Evolutionary conservation across 257 asterid genomes (phyloP).

Genomic region (Penstemon davidsonii): DNA sequence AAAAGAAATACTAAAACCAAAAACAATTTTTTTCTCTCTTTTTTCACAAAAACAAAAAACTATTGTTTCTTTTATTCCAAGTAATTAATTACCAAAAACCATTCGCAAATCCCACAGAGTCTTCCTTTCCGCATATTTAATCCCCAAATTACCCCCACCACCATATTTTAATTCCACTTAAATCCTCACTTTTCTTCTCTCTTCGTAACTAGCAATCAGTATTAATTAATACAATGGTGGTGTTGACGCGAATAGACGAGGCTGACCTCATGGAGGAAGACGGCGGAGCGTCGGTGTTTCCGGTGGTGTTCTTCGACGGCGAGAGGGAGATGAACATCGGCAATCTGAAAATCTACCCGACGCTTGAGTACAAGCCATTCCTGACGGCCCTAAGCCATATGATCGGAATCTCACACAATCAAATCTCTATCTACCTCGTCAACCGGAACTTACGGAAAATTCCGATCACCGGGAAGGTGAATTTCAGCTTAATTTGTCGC

Average conservation of each 20-base stretch:
- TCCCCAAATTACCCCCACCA: constrained; percentile 39
- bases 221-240: not conserved
- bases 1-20: no score
- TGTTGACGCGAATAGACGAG: no score
- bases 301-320: constrained; percentile 77
- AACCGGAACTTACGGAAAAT: constrained; percentile 53
- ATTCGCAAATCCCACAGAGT: no score
- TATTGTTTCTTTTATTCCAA: no score
- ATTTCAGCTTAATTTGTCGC: constrained; percentile 50
- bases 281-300: constrained; percentile 52
- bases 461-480: constrained; percentile 70
- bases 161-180: no score
- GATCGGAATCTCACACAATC: constrained; percentile 84
- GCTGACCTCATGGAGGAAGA: constrained; percentile 55
- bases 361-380: constrained; percentile 69
- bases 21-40: no score
- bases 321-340: constrained; percentile 73
- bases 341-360: constrained; percentile 44
- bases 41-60: no score
- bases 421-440: constrained; percentile 72
- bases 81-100: no score
- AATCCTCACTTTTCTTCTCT: no score
- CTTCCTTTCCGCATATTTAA: not conserved
- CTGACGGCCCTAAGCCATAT: constrained; percentile 64
- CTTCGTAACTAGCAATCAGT: no score